Conservation (phyloP, 495 filamentous ascomycete genomes). For the Penicillium arizonense region DNA sequence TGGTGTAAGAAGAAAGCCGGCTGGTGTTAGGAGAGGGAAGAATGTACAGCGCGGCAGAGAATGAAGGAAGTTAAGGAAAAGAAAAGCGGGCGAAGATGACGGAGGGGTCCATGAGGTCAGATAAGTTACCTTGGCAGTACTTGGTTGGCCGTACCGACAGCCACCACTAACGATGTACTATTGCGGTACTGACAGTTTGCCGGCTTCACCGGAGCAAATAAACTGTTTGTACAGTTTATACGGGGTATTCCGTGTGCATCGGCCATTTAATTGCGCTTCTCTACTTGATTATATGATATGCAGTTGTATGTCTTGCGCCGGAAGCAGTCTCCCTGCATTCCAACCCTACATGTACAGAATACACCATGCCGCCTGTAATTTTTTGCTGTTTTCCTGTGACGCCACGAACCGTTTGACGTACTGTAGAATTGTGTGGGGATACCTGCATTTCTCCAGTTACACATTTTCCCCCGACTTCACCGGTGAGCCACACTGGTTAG, state of each 20-base stretch:
- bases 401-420: constrained; percentile 8
- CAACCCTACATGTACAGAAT: neutral
- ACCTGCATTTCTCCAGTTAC: constrained; percentile 14
- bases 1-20: constrained; percentile 17
- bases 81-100: constrained; percentile 13
- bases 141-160: neutral
- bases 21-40: neutral
- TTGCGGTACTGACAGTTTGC: constrained; percentile 14
- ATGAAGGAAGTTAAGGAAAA: constrained; percentile 14
- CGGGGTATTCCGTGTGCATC: neutral
- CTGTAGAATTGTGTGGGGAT: constrained; percentile 22
- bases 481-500: constrained; percentile 30
- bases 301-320: neutral
- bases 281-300: neutral
- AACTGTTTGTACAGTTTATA: neutral
- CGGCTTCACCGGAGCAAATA: constrained; percentile 30
- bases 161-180: neutral
- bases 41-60: constrained; percentile 3
- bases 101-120: constrained; percentile 36
- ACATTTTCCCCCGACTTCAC: constrained; percentile 28
- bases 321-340: constrained; percentile 10
- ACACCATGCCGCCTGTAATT: neutral
- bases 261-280: neutral
- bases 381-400: constrained; percentile 12
- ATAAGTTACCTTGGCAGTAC: constrained; percentile 28